Percentiles rank a stretch among this genome's conserved stretches.
Conservation (phyloP, 2,329 filamentous ascomycete genomes). For the Monilinia polystroma region DNA sequence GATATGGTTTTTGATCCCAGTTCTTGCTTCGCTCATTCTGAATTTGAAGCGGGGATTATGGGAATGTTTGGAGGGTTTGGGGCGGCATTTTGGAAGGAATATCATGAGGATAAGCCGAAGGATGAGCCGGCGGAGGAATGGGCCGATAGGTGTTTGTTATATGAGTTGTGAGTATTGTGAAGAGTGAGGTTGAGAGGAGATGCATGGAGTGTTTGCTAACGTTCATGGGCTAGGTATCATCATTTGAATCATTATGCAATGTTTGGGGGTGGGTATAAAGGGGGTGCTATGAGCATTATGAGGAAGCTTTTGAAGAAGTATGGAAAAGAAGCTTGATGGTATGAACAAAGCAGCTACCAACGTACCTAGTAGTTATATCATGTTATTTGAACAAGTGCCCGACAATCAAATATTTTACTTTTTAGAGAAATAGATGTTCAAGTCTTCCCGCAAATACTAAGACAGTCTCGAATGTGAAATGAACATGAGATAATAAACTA, state of each 20-base stretch:
- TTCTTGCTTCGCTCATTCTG: conserved; percentile 78
- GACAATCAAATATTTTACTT: not conserved
- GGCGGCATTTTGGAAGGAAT: conserved; percentile 69
- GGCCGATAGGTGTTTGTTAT: conserved; percentile 76
- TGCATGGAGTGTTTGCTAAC: conserved; percentile 18
- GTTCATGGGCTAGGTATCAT: conserved; percentile 62
- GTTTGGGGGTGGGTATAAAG: conserved; percentile 77
- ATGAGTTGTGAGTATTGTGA: conserved; percentile 68
- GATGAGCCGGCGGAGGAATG: conserved; percentile 80
- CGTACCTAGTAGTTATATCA: not conserved
- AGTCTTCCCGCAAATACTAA: not conserved
- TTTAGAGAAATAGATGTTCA: not conserved
- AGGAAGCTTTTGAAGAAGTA: conserved; percentile 71
- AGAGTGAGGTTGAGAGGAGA: not conserved
- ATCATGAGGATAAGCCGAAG: conserved; percentile 71
- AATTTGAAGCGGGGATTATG: conserved; percentile 94
- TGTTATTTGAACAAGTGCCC: not conserved
- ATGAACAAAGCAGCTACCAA: not conserved
- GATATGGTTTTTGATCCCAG: conserved; percentile 83
- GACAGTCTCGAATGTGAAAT: not conserved
- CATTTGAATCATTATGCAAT: conserved; percentile 74
- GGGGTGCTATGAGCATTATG: conserved; percentile 79
- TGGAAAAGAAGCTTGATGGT: conserved; percentile 40
- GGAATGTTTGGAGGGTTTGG: conserved; percentile 93
- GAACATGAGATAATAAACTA: not conserved